Evolutionary conservation across 495 filamentous ascomycete genomes (phyloP).

Genomic region (Hyaloscypha finlandica): DNA sequence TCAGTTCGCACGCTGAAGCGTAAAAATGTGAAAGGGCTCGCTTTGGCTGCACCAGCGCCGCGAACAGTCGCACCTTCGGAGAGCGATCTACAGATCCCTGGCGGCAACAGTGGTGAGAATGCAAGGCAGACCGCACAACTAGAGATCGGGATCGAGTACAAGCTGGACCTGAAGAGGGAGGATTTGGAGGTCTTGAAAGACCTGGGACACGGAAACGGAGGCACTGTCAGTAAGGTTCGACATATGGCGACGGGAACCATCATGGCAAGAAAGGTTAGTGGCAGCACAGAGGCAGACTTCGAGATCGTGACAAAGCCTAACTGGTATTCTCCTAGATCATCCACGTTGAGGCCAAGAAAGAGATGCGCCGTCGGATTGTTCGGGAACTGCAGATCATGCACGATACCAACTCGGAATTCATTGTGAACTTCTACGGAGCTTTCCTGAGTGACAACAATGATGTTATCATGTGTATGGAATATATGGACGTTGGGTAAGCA

Average conservation of each 20-base stretch:
- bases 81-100: slow-evolving; percentile 32
- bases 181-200: slow-evolving; percentile 93
- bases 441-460: slow-evolving; percentile 95
- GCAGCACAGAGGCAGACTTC: slow-evolving; percentile 24
- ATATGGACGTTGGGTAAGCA: slow-evolving; percentile 96
- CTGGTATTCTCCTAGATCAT: slow-evolving; percentile 68
- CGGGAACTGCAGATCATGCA: slow-evolving; percentile 97
- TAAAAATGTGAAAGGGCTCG: slow-evolving; percentile 95
- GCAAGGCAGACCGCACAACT: slow-evolving; percentile 51
- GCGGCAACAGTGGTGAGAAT: slow-evolving; percentile 21
- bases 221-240: slow-evolving; percentile 95
- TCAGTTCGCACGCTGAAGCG: slow-evolving; percentile 85
- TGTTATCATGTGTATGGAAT: slow-evolving; percentile 99
- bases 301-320: neutral
- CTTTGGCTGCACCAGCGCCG: slow-evolving; percentile 70
- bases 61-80: slow-evolving; percentile 53
- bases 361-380: slow-evolving; percentile 93
- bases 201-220: slow-evolving; percentile 93
- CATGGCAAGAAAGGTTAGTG: slow-evolving; percentile 90
- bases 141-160: slow-evolving; percentile 97
- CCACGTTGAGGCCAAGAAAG: slow-evolving; percentile 95
- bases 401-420: slow-evolving; percentile 93
- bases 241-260: slow-evolving; percentile 92
- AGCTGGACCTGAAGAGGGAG: slow-evolving; percentile 86
- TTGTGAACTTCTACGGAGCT: slow-evolving; percentile 96